Evolutionary conservation across 495 filamentous ascomycete species (phyloP), one percentile per base, ranked within the genome.

Genomic region (Penicillium riverlandense): DNA sequence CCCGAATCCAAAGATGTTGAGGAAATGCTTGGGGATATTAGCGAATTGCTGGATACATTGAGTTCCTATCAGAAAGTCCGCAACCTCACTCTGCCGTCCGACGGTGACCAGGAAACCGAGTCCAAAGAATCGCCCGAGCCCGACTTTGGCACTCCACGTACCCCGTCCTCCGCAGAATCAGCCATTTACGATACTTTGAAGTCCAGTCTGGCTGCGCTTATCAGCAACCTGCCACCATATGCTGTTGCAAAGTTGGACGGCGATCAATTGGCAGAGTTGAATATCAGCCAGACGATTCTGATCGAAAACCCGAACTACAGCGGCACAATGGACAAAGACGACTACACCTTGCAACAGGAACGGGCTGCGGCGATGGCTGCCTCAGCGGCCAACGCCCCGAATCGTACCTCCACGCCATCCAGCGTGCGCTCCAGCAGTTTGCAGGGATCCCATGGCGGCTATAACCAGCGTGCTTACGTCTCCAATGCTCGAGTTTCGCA

Each of bases 281-380:
- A 83, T 43, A 80, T 96, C 55, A 90, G 85, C 63, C 84, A 80
- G n/a, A 88, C 82, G 66, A 78, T 95, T 28, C 63, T 87, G 45
- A 54, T 91, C 38, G 79, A 84, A 30, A 79, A 70, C 16, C 82
- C 79, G 34, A 79, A 86, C 55, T 86, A 86, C 49, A 76, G 72
- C 40, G 90, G 90, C 4, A 80, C 83, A 11, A 85, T 95, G 83
- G 89, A 95, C 55, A 86, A 90, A 57, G 89, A 95, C 51, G 86
- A 91, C 47, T 65, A 69, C 38, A 63, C 63, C 11, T 40, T 65
- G 12, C 62, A 70, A 30, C 64, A 66, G 49, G 62, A 67, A 44
- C 61, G 67, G 15, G 52, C 58, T 4, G 55, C 61, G 8, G 56
- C 60, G 32, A 49, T 62, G 34, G 54, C 59, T n/a, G 49, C 53